These are phyloP conservation scores for Holtermanniella nyarrowii DNA, from an alignment of 768 basidiomycete genomes.

Conservation along the genomic window DNA sequence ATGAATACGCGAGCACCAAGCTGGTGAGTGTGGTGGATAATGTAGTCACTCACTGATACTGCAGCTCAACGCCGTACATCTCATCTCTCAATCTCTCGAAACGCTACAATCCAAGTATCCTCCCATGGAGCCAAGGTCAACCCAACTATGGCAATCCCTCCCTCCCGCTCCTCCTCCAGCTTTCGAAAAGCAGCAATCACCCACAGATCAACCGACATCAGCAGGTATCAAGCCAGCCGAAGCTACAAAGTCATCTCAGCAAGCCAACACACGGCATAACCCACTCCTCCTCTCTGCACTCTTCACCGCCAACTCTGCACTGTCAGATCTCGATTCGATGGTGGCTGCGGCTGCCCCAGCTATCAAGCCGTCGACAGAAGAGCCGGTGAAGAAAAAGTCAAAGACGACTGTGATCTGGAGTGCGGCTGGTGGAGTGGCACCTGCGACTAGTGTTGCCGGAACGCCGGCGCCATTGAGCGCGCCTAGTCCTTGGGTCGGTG, in stretches of 20 bases:
- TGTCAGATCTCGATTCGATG: neutral
- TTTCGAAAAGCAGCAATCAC: neutral
- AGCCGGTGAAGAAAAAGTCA: neutral
- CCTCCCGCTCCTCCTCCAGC: conserved; percentile 7
- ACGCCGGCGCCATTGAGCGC: too few species aligned
- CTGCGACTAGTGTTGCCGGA: too few species aligned
- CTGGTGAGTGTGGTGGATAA: conserved; percentile 17
- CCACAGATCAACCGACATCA: neutral
- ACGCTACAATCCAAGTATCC: conserved; percentile 22
- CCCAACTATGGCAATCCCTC: conserved; percentile 22
- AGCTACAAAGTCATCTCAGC: neutral
- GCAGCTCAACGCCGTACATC: conserved; percentile 25
- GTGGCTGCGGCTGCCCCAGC: neutral
- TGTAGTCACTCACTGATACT: neutral
- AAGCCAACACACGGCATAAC: too few species aligned
- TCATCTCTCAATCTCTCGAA: conserved; percentile 19
- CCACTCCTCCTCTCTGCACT: neutral
- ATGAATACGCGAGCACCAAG: conserved; percentile 19
- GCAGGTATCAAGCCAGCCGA: neutral
- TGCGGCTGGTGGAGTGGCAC: too few species aligned
- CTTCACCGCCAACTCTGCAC: neutral
- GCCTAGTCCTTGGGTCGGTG: too few species aligned
- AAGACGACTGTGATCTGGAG: neutral
- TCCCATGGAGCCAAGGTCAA: conserved; percentile 24
- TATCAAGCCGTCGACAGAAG: neutral